Percentiles rank a stretch among this genome's conserved stretches.
These are phyloP conservation scores for Antitrichia curtipendula DNA, from an alignment of 225 moss, liverwort and hornwort genomes.

Conservation along the genomic window DNA sequence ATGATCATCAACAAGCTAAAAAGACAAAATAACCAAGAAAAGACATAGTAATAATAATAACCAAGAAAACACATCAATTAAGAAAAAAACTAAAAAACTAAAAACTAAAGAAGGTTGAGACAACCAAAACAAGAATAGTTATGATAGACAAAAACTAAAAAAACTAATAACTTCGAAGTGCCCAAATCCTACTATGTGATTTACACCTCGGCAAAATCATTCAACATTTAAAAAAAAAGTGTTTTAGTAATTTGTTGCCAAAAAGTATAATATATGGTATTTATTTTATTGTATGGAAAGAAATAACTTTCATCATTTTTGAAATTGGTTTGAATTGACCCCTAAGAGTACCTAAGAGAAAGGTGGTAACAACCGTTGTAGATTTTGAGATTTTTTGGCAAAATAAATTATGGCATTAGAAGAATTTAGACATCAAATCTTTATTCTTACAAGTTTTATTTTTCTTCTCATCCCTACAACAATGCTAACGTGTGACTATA, in stretches of 20 bases:
- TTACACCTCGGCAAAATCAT: neutral
- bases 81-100: neutral
- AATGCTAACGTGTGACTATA: too few species aligned
- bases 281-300: neutral
- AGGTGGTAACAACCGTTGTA: neutral
- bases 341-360: fast-evolving
- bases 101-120: fast-evolving
- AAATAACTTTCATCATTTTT: neutral
- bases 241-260: fast-evolving
- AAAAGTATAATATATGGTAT: neutral
- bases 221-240: neutral
- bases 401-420: neutral
- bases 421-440: neutral
- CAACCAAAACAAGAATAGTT: neutral
- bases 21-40: neutral
- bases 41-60: neutral
- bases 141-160: neutral
- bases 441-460: neutral
- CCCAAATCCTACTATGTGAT: neutral
- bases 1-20: neutral
- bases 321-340: neutral
- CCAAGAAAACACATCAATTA: neutral
- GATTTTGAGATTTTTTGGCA: neutral
- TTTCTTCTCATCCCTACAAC: neutral
- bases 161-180: neutral